A percentile compares a stretch with the other conserved stretches of the same genome.
Conservation (phyloP, 257 asterid genomes). For the Solanum medicagineum region DNA sequence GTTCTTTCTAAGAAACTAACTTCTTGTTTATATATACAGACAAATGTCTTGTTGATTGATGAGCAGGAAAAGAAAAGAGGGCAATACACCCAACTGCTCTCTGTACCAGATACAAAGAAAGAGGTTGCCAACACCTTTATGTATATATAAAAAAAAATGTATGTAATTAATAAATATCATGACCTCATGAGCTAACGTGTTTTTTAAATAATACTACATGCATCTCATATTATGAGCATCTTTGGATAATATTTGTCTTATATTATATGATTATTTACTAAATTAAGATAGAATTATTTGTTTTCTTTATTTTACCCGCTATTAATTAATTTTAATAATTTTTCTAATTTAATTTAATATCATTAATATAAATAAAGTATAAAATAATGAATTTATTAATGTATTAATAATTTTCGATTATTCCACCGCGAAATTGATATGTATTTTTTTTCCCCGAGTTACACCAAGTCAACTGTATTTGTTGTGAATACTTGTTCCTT, state of each 20-base stretch:
- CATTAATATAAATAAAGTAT: too few relatives aligned
- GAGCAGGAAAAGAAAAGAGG: neutral
- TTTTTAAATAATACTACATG: neutral
- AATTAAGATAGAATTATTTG: too few relatives aligned
- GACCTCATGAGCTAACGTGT: neutral
- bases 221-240: too few relatives aligned
- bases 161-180: neutral
- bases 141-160: constrained; percentile 1
- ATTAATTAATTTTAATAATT: too few relatives aligned
- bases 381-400: too few relatives aligned
- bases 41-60: neutral
- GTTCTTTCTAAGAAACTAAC: neutral
- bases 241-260: too few relatives aligned
- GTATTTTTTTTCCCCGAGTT: neutral
- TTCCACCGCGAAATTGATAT: too few relatives aligned
- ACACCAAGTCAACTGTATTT: neutral
- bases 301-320: too few relatives aligned
- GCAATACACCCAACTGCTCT: constrained; percentile 10
- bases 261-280: too few relatives aligned
- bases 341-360: too few relatives aligned
- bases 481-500: neutral
- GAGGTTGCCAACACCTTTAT: constrained; percentile 19
- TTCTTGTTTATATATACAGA: neutral
- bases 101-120: constrained; percentile 15
- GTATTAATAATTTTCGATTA: too few relatives aligned